Evolutionary conservation across 2,329 filamentous ascomycete species (phyloP).

Genomic region (Claviceps africana): DNA sequence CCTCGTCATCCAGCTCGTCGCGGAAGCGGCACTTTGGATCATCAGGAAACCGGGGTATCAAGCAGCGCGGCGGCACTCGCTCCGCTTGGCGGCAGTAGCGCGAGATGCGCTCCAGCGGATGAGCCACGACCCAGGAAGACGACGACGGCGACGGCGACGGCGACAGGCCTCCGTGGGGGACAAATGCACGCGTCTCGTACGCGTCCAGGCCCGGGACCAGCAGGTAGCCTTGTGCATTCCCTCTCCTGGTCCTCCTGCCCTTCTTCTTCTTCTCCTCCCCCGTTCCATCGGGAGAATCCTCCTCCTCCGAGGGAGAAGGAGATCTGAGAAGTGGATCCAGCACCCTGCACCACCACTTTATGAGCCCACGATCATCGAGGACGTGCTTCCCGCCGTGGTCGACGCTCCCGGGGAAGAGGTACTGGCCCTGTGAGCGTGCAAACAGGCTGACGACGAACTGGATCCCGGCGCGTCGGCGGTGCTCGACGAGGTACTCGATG

Average conservation of each 20-base stretch:
- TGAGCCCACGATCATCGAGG: constrained; percentile 73
- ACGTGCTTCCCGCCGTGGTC: constrained; percentile 81
- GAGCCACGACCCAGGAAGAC: constrained; percentile 51
- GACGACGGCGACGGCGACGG: constrained; percentile 14
- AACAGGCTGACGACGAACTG: constrained; percentile 78
- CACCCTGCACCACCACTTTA: constrained; percentile 92
- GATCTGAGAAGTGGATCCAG: constrained; percentile 58
- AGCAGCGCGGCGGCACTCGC: constrained; percentile 59
- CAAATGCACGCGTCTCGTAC: constrained; percentile 66
- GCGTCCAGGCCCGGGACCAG: constrained; percentile 75
- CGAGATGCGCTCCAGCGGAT: constrained; percentile 53
- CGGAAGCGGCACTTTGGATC: constrained; percentile 88
- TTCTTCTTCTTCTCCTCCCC: constrained; percentile 15
- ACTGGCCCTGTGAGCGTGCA: constrained; percentile 81
- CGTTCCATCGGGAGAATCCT: constrained; percentile 13
- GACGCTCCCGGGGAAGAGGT: constrained; percentile 84
- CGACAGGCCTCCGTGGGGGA: constrained; percentile 42
- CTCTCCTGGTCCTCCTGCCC: too few relatives aligned
- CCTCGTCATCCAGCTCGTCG: constrained; percentile 76
- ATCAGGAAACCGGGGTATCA: constrained; percentile 85
- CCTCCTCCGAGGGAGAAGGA: constrained; percentile 25
- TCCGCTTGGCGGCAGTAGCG: constrained; percentile 45
- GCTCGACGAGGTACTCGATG: constrained; percentile 57
- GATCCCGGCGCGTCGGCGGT: constrained; percentile 47
- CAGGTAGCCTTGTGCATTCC: constrained; percentile 48